Evolutionary conservation across 2,329 filamentous ascomycete species (phyloP).

Genomic region (Diplodia intermedia): DNA sequence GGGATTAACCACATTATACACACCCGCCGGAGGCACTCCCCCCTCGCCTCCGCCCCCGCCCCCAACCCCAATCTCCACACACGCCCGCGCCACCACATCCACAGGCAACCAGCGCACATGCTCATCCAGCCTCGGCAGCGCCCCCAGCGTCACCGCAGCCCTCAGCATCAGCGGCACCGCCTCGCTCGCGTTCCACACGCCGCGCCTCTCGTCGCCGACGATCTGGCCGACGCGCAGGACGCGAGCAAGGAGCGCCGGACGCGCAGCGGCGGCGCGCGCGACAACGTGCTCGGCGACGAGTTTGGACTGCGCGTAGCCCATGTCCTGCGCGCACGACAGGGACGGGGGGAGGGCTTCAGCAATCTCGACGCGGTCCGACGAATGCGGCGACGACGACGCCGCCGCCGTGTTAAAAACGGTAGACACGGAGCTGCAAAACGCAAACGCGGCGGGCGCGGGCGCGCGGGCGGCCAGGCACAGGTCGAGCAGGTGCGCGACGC

Average conservation of each 20-base stretch:
- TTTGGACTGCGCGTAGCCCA: slow-evolving; percentile 61
- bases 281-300: slow-evolving; percentile 58
- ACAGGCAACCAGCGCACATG: slow-evolving; percentile 53
- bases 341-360: slow-evolving; percentile 48
- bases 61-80: slow-evolving; percentile 37
- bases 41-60: background rate
- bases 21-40: slow-evolving; percentile 29
- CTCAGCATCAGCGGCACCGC: slow-evolving; percentile 59
- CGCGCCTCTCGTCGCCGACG: slow-evolving; percentile 55
- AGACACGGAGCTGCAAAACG: slow-evolving; percentile 57
- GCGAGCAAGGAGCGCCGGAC: slow-evolving; percentile 37
- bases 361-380: slow-evolving; percentile 39
- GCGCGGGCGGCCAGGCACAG: slow-evolving; percentile 48
- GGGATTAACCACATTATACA: slow-evolving; percentile 64
- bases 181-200: slow-evolving; percentile 59
- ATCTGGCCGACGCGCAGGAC: slow-evolving; percentile 57
- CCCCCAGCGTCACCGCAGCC: slow-evolving; percentile 55
- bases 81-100: slow-evolving; percentile 50
- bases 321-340: slow-evolving; percentile 53
- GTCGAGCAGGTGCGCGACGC: slow-evolving; percentile 54
- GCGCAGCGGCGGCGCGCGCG: slow-evolving; percentile 35
- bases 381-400: slow-evolving; percentile 40
- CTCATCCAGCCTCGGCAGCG: slow-evolving; percentile 55
- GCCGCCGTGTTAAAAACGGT: slow-evolving; percentile 31
- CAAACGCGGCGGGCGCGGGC: slow-evolving; percentile 48